Evolutionary conservation across 768 basidiomycete species (phyloP), one percentile per base, ranked within the genome.

Genomic region (Tylopilus felleus): DNA sequence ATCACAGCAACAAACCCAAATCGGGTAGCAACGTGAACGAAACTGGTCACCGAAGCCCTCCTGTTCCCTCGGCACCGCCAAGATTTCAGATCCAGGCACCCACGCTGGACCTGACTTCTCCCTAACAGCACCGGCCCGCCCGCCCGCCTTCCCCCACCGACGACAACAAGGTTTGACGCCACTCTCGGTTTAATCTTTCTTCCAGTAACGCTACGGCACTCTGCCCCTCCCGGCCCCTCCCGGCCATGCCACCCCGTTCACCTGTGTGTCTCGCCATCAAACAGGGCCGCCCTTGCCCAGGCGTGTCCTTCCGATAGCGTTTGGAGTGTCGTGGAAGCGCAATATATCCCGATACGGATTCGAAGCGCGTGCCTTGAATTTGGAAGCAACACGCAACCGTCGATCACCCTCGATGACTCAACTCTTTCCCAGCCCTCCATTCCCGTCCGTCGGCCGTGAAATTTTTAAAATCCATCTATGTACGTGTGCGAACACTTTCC

Each of bases 11-110:
- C 65, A 40, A 51, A 35, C 8, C 73, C 71, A 64, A 58, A 77
- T 74, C 71, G 66, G 73, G 73, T 65, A 58, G 51, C 48, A 65
- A 61, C 60, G 53, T 59, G 67, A 66, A 54, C 63, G 66, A 67
- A 64, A 65, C 67, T 56, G 51, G 46, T 59, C 60, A 58, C 62
- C 68, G 61, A 62, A 64, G 60, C 49, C 52, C 36, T 60, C 65
- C 61, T 60, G 61, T 60, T 63, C 65, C 69, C 71, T 70, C 67
- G 71, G 70, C 77, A 72, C 71, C 77, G 77, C 75, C 74, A 75
- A 73, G 75, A 78, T 75, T 66, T 21, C 62, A 61, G 72, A 70
- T 70, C 62, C 55, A 70, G 66, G 60, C 47, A 67, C 77, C 66
- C 67, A 63, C 53, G 21, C 51, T 38, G 61, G 57, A 19, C 49